A percentile compares a stretch with the other conserved stretches of the same genome.
phyloP scores from a whole-genome alignment of 1,284 basidiomycete genomes.

The Ustilago cynodontis region DNA sequence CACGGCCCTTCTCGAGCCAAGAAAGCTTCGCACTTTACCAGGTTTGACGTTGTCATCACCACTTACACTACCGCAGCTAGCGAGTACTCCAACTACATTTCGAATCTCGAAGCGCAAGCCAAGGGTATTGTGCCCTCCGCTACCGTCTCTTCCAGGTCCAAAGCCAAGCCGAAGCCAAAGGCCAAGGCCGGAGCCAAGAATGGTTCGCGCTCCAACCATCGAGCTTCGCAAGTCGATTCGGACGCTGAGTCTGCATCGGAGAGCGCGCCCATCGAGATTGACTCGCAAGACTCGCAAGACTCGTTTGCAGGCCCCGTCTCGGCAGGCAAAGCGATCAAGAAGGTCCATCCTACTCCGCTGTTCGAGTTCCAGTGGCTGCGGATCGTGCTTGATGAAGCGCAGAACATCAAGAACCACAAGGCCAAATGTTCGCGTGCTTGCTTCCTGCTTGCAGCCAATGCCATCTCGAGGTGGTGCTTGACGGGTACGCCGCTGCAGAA shows the following conservation, averaged over 20 bases:
- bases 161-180: slow-evolving; percentile 21
- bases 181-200: slow-evolving; percentile 10
- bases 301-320: slow-evolving; percentile 18
- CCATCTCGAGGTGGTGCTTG: slow-evolving; percentile 68
- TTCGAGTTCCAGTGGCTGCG: slow-evolving; percentile 87
- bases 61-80: slow-evolving; percentile 63
- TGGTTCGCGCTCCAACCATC: slow-evolving; percentile 8
- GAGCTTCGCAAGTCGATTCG: slow-evolving; percentile 21
- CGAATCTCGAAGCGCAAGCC: slow-evolving; percentile 29
- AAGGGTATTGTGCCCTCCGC: slow-evolving; percentile 15
- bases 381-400: slow-evolving; percentile 92
- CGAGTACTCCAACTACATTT: slow-evolving; percentile 52
- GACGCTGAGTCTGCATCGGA: slow-evolving; percentile 35
- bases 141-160: neutral
- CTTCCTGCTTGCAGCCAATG: slow-evolving; percentile 75
- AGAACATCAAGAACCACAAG: slow-evolving; percentile 93
- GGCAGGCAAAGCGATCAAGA: slow-evolving; percentile 71
- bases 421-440: slow-evolving; percentile 85
- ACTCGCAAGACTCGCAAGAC: slow-evolving; percentile 70
- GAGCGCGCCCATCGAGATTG: slow-evolving; percentile 45
- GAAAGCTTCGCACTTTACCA: slow-evolving; percentile 38
- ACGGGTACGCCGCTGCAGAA: slow-evolving; percentile 77
- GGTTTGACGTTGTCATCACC: slow-evolving; percentile 65
- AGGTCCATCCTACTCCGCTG: slow-evolving; percentile 73
- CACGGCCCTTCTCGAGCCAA: slow-evolving; percentile 62